Percentiles rank a stretch among this genome's conserved stretches.
These are phyloP conservation scores for Candida gigantensis DNA, from an alignment of 1,139 yeast species.

Conservation along the genomic window DNA sequence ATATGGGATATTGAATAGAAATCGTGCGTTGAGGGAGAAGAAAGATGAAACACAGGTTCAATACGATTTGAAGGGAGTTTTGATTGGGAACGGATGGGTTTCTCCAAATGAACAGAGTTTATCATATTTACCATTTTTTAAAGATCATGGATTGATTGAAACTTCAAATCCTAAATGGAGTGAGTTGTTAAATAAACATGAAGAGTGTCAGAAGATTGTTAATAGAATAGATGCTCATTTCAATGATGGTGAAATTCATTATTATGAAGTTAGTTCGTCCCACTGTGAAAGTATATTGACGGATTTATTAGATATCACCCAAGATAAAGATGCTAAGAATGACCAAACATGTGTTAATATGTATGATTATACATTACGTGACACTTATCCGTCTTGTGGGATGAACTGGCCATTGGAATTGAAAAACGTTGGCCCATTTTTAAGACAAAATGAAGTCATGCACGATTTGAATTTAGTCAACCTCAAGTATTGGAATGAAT, in stretches of 20 bases:
- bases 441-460: slow-evolving; percentile 57
- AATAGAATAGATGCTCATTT: slow-evolving; percentile 30
- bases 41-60: slow-evolving; percentile 19
- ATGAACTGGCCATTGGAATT: slow-evolving; percentile 91
- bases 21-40: slow-evolving; percentile 48
- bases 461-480: slow-evolving; percentile 55
- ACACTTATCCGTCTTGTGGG: slow-evolving; percentile 85
- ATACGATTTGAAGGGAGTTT: slow-evolving; percentile 60
- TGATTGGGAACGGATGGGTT: slow-evolving; percentile 97
- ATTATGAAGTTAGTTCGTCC: slow-evolving; percentile 29
- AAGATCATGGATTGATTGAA: slow-evolving; percentile 58
- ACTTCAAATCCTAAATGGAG: slow-evolving; percentile 39
- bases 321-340: slow-evolving; percentile 24
- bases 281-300: slow-evolving; percentile 54
- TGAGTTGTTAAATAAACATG: slow-evolving; percentile 51
- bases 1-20: slow-evolving; percentile 55
- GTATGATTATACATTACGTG: slow-evolving; percentile 75
- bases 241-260: slow-evolving; percentile 24
- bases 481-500: slow-evolving; percentile 69
- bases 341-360: slow-evolving; percentile 68
- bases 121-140: slow-evolving; percentile 74
- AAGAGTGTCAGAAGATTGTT: slow-evolving; percentile 59
- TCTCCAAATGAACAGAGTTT: slow-evolving; percentile 84
- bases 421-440: slow-evolving; percentile 57
- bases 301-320: slow-evolving; percentile 40